phyloP scores from a whole-genome alignment of 1,139 yeast genomes.

The Suhomyces atakaporum region DNA sequence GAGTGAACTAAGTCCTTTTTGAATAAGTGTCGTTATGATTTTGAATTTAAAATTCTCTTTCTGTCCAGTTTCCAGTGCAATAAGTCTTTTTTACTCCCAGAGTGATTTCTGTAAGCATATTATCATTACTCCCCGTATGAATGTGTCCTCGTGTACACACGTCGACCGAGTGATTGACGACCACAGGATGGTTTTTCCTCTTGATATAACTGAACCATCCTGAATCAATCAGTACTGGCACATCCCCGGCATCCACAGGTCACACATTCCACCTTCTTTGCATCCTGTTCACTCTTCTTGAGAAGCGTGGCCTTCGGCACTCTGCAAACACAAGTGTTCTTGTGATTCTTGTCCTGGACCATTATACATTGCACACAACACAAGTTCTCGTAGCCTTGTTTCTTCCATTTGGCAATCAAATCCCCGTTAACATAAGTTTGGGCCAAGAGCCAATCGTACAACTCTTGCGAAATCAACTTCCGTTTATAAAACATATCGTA shows the following conservation, averaged over 20 bases:
- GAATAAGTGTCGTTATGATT: no score
- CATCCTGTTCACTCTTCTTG: slow-evolving; percentile 33
- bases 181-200: background rate
- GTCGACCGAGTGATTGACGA: no score
- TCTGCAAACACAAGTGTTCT: slow-evolving; percentile 78
- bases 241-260: slow-evolving; percentile 93
- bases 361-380: slow-evolving; percentile 85
- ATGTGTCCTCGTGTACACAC: no score
- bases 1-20: no score
- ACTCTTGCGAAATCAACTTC: slow-evolving; percentile 61
- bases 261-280: slow-evolving; percentile 57
- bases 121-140: no score
- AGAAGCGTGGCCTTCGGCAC: slow-evolving; percentile 64
- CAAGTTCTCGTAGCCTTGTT: slow-evolving; percentile 82
- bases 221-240: slow-evolving; percentile 67
- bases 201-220: background rate
- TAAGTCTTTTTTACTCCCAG: no score
- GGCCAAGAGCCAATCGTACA: slow-evolving; percentile 77
- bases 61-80: no score
- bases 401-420: slow-evolving; percentile 88
- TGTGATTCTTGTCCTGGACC: slow-evolving; percentile 61
- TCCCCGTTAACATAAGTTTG: slow-evolving; percentile 69
- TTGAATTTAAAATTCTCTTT: no score
- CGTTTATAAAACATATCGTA: slow-evolving; percentile 73
- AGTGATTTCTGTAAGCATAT: no score